Conservation (phyloP, 208 protist genomes). For the Trypanosoma rangeli region DNA sequence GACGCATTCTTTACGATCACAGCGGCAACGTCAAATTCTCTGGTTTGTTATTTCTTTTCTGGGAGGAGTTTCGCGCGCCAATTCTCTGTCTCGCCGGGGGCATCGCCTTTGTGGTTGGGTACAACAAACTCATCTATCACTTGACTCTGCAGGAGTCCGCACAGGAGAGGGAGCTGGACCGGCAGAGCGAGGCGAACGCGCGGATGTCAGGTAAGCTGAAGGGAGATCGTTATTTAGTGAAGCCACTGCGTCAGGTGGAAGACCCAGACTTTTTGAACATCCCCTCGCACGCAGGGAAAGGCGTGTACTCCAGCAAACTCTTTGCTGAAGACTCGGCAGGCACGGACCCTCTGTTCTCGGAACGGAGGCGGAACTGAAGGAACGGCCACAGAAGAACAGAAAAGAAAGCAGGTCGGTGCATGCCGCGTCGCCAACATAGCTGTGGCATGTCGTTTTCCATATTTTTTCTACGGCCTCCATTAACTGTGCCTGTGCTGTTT, state of each 20-base stretch:
- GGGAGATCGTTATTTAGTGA: constrained; percentile 64
- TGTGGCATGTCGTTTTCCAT: not conserved
- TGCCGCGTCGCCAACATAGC: not conserved
- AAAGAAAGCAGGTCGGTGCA: not conserved
- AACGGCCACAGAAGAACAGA: not conserved
- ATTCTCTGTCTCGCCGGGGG: constrained; percentile 32
- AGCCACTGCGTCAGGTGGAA: constrained; percentile 68
- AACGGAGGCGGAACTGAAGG: constrained; percentile 23
- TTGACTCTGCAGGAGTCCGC: constrained; percentile 41
- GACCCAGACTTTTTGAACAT: constrained; percentile 77
- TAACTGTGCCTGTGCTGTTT: not conserved
- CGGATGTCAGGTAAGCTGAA: constrained; percentile 66
- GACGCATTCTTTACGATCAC: constrained; percentile 56
- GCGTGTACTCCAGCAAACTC: constrained; percentile 53
- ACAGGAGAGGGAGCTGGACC: constrained; percentile 35
- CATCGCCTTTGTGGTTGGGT: constrained; percentile 40
- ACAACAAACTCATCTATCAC: constrained; percentile 51
- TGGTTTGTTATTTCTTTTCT: constrained; percentile 49
- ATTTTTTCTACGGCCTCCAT: not conserved
- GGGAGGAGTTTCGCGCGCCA: constrained; percentile 58
- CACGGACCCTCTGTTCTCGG: constrained; percentile 27
- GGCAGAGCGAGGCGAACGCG: constrained; percentile 42
- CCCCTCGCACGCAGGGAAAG: constrained; percentile 67
- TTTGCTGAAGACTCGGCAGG: constrained; percentile 51
- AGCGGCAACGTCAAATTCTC: constrained; percentile 51